phyloP scores from a whole-genome alignment of 257 asterid species.

The Echites panduratus region DNA sequence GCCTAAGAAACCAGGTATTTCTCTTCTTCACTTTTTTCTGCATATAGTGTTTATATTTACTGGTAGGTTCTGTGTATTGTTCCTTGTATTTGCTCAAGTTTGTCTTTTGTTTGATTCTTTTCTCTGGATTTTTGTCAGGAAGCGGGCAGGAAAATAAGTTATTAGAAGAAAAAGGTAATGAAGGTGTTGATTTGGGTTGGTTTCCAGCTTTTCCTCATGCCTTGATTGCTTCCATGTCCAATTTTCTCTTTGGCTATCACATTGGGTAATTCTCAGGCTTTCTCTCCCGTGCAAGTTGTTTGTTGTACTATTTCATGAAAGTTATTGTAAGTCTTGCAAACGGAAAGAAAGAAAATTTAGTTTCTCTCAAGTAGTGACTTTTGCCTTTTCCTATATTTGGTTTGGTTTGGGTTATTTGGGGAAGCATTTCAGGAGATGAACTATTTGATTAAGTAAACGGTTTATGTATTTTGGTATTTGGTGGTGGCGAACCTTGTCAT shows the following conservation, averaged over 20 bases:
- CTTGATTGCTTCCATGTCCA: slow-evolving; percentile 76
- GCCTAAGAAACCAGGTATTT: neutral
- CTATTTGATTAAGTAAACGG: too few relatives aligned
- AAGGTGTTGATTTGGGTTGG: slow-evolving; percentile 57
- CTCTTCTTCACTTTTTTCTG: neutral
- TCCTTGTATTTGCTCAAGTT: slow-evolving; percentile 6
- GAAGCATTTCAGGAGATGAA: too few relatives aligned
- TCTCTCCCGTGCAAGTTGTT: too few relatives aligned
- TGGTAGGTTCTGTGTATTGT: neutral
- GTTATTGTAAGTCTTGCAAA: neutral
- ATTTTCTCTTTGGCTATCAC: slow-evolving; percentile 85
- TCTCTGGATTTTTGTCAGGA: slow-evolving; percentile 24
- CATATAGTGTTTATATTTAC: neutral
- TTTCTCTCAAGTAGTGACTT: neutral
- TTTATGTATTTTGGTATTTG: too few relatives aligned
- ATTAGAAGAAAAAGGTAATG: slow-evolving; percentile 27
- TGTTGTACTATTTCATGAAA: too few relatives aligned
- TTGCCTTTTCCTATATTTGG: too few relatives aligned
- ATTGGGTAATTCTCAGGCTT: slow-evolving; percentile 44
- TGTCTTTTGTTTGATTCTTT: slow-evolving; percentile 4
- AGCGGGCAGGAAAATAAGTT: slow-evolving; percentile 32
- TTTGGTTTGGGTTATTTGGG: too few relatives aligned
- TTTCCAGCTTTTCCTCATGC: slow-evolving; percentile 68
- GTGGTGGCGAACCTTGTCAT: too few relatives aligned
- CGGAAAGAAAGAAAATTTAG: neutral